Evolutionary conservation across 805 yeast species (phyloP), one percentile per base, ranked within the genome.

Genomic region (Kregervanrija fluxuum): DNA sequence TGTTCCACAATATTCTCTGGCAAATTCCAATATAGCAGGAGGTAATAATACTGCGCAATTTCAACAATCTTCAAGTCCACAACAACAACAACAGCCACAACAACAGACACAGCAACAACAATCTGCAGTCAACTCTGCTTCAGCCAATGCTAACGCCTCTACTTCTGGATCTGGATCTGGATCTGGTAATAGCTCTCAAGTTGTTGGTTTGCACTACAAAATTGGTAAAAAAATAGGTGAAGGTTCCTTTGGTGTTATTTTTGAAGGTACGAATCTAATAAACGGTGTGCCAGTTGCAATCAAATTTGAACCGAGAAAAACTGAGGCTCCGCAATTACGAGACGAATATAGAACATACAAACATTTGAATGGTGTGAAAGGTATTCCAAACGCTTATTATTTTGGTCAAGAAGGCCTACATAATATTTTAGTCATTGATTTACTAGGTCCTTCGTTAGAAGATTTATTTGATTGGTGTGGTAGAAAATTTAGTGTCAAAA

Each of bases 401-500:
- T 91, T 91, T 64, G 99, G 99, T 48, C 98, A 93, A 62, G 99
- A 93, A 67, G 98, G 99, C 31, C 77, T 93, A 48, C 98, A 93
- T 70, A 90, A 91, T 64, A 89, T 93, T 42, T 71, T 93, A 51
- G 96, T 93, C 34, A 93, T 93, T 55, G 99, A 93, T 62, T 73
- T 93, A 38, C 73, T 93, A 56, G 99, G 99, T 11, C 99, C 99
- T 9, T 85, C 95, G 1, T 72, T 93, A 51, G 99, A 93, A 63
- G 99, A 93, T 66, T 70, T 93, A 53, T 93, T 93, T 65, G 99
- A 93, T 62, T 93, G 98, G 98, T 93, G 99, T 68, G 95, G 95
- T 34, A 80, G 99, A 43, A 79, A 82, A 60, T 93, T 93, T 60
- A 69, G 82, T 40, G 76, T 86, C 44, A 89, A 90, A 64, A 89